phyloP scores from a whole-genome alignment of 768 basidiomycete genomes.

The Lentinus brumalis region DNA sequence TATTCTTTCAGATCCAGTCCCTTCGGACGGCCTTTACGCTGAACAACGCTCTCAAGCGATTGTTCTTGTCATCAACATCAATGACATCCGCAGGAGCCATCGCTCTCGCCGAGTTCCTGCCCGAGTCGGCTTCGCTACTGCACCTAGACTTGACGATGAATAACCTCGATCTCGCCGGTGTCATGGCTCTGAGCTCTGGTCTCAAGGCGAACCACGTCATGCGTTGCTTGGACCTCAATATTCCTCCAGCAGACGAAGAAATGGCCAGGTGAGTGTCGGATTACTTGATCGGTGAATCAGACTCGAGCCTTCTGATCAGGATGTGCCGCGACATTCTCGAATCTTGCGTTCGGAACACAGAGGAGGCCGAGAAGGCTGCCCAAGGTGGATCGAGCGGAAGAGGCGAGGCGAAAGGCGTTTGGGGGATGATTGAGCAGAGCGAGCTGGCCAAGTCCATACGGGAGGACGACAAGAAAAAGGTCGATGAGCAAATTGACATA shows the following conservation, averaged over 20 bases:
- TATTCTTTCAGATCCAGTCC: slow-evolving; percentile 68
- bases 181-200: slow-evolving; percentile 88
- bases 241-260: slow-evolving; percentile 82
- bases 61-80: slow-evolving; percentile 85
- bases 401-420: slow-evolving; percentile 67
- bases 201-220: slow-evolving; percentile 83
- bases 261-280: slow-evolving; percentile 58
- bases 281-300: not conserved
- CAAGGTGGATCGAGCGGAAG: slow-evolving; percentile 43
- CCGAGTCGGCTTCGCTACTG: slow-evolving; percentile 82
- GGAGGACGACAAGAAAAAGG: slow-evolving; percentile 58
- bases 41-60: slow-evolving; percentile 86
- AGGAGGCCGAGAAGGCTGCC: slow-evolving; percentile 63
- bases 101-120: slow-evolving; percentile 93
- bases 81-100: slow-evolving; percentile 88
- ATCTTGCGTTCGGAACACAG: slow-evolving; percentile 91
- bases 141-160: slow-evolving; percentile 92
- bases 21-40: slow-evolving; percentile 91
- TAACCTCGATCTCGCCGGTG: slow-evolving; percentile 82
- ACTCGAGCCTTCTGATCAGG: slow-evolving; percentile 32
- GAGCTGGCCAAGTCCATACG: slow-evolving; percentile 74
- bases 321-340: slow-evolving; percentile 90
- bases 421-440: slow-evolving; percentile 86
- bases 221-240: slow-evolving; percentile 91
- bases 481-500: slow-evolving; percentile 31